Evolutionary conservation across 768 basidiomycete species (phyloP).

Genomic region (Boletus coccyginus): DNA sequence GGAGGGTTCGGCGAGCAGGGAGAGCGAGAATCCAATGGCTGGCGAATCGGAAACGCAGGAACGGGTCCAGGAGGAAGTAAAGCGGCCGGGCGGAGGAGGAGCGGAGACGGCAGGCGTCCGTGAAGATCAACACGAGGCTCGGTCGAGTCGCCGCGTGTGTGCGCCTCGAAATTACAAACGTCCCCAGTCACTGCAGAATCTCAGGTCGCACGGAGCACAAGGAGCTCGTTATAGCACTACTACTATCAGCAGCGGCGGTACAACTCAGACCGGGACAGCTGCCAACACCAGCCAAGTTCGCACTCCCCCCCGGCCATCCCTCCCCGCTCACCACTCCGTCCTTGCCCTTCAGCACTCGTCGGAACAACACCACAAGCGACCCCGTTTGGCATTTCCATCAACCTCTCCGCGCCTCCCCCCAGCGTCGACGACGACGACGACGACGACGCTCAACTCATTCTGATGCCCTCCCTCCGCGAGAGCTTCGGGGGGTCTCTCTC

Average conservation of each 20-base stretch:
- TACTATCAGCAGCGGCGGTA: constrained; percentile 10
- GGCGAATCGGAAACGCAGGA: constrained; percentile 6
- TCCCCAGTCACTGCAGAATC: constrained; percentile 29
- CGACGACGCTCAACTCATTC: constrained; percentile 13
- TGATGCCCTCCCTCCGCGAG: constrained; percentile 31
- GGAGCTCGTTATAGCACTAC: constrained; percentile 7
- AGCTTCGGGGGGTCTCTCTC: constrained; percentile 34
- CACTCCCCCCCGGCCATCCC: constrained; percentile 25
- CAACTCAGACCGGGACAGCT: constrained; percentile 3
- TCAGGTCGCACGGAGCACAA: constrained; percentile 17
- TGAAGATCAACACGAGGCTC: constrained; percentile 34
- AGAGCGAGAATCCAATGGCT: neutral
- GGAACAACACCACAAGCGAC: constrained; percentile 10
- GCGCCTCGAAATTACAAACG: constrained; percentile 36
- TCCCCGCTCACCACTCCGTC: constrained; percentile 32
- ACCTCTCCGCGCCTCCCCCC: neutral
- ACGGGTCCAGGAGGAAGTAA: neutral
- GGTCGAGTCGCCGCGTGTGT: constrained; percentile 41
- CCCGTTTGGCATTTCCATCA: neutral
- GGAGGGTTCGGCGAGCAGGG: constrained; percentile 13
- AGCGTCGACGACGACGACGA: constrained; percentile 9
- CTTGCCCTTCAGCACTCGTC: constrained; percentile 18
- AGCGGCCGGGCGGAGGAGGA: constrained; percentile 15
- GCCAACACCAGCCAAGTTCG: neutral
- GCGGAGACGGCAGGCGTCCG: constrained; percentile 18